These are phyloP conservation scores for Gautieria morchelliformis DNA, from an alignment of 768 basidiomycete species.

Conservation along the genomic window DNA sequence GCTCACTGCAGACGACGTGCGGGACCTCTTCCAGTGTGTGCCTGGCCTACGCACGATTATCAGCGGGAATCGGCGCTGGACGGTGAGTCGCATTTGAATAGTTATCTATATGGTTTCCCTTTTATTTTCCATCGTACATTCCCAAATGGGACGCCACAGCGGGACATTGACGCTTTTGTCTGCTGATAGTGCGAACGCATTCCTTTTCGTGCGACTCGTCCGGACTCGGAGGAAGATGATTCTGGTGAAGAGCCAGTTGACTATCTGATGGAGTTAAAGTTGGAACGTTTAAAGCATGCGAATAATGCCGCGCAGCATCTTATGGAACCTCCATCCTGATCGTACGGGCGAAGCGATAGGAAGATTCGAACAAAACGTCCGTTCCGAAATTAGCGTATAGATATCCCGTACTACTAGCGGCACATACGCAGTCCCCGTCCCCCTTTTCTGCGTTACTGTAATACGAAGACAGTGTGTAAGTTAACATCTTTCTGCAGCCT, in stretches of 20 bases:
- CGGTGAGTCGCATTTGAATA: slow-evolving; percentile 27
- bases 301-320: not conserved
- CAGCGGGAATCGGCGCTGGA: slow-evolving; percentile 44
- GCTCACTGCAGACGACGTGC: slow-evolving; percentile 29
- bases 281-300: not conserved
- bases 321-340: not conserved
- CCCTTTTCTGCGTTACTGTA: too few relatives aligned
- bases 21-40: slow-evolving; percentile 31
- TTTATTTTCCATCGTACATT: too few relatives aligned
- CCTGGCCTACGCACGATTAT: slow-evolving; percentile 36
- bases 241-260: not conserved
- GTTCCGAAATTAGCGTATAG: too few relatives aligned
- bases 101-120: slow-evolving; percentile 17
- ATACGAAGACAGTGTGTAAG: too few relatives aligned
- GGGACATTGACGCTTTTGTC: not conserved
- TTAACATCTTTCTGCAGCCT: too few relatives aligned
- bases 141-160: too few relatives aligned
- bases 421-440: too few relatives aligned
- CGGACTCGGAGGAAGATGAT: not conserved
- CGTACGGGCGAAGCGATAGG: too few relatives aligned
- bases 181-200: not conserved
- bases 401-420: too few relatives aligned
- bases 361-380: too few relatives aligned
- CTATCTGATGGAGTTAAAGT: not conserved
- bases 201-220: not conserved